Evolutionary conservation across 306 rosid species (phyloP), one percentile per base, ranked within the genome.

Genomic region (Malus domestica): DNA sequence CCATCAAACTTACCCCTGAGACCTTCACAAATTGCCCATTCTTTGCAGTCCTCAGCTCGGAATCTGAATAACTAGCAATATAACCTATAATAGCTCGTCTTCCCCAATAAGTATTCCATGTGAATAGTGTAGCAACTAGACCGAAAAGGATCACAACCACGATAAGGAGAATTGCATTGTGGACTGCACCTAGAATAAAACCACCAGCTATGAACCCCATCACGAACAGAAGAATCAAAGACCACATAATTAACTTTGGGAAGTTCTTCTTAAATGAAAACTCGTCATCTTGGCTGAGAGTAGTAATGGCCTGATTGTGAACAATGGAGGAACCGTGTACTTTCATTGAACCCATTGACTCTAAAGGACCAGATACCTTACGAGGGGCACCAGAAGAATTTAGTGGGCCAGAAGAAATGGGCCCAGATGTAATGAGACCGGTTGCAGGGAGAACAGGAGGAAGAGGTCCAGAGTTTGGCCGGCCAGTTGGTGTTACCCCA

Each of bases 181-280:
- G 97, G 75, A 95, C 98, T 13, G 98, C 98, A 78, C 98, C 98
- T 14, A 95, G 92, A 83, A 95, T 95, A 83, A 95, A 95, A 76
- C 98, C 97, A 35, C 98, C 97, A 75, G 97, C 98, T 77, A 95
- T 92, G 84, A 92, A 89, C 60, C 98, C 98, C 98, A 95, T 95
- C 68, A 95, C 81, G 77, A 95, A 95, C 27, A 95, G 88, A 84
- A 95, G 91, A 85, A 95, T 84, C 84, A 95, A 90, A 66, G 96
- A 92, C 98, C 98, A 95, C 76, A 92, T 77, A 71, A 95, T 88
- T 45, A 91, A 87, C 89, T 88, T 95, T 0, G 98, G 97, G 85
- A 95, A 90, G 86, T 88, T 95, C 86, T 79, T 90, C 79, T 79
- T 85, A 84, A 95, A 95, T n/a, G 97, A 95, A 82, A 83, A 95